These are phyloP conservation scores for Penicillium glabrum DNA, from an alignment of 2,329 filamentous ascomycete genomes.

Conservation along the genomic window DNA sequence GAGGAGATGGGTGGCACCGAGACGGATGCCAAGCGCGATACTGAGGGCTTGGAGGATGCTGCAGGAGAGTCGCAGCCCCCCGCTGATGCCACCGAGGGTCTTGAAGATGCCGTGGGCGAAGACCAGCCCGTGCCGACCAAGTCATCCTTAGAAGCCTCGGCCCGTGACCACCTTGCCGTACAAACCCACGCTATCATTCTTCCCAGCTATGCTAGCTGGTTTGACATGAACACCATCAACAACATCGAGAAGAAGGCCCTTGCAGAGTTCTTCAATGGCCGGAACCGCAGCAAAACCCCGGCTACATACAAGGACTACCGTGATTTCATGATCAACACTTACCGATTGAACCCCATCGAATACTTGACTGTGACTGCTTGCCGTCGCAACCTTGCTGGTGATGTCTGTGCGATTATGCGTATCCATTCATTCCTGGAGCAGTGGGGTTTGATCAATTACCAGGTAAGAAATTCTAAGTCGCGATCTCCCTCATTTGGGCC, in stretches of 20 bases:
- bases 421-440: constrained; percentile 97
- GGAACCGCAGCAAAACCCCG: constrained; percentile 96
- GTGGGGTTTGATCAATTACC: constrained; percentile 98
- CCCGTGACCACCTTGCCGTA: constrained; percentile 85
- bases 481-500: constrained; percentile 24
- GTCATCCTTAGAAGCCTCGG: constrained; percentile 77
- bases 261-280: constrained; percentile 97
- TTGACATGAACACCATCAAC: constrained; percentile 94
- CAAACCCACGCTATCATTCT: constrained; percentile 96
- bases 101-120: constrained; percentile 44
- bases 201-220: constrained; percentile 97
- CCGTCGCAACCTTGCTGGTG: constrained; percentile 88
- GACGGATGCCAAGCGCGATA: constrained; percentile 45
- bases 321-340: constrained; percentile 99
- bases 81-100: constrained; percentile 43
- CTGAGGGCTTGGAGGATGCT: constrained; percentile 46
- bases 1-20: constrained; percentile 75
- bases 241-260: constrained; percentile 90
- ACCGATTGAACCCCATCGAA: constrained; percentile 90
- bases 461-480: constrained; percentile 58
- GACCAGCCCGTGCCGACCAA: constrained; percentile 69
- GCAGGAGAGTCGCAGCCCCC: constrained; percentile 46
- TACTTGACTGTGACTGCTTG: constrained; percentile 97
- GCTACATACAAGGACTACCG: constrained; percentile 98
- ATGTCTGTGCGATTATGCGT: constrained; percentile 98